Percentiles rank a stretch among this genome's conserved stretches.
Evolutionary conservation across 257 asterid species (phyloP).

Genomic region (Petunia axillaris): DNA sequence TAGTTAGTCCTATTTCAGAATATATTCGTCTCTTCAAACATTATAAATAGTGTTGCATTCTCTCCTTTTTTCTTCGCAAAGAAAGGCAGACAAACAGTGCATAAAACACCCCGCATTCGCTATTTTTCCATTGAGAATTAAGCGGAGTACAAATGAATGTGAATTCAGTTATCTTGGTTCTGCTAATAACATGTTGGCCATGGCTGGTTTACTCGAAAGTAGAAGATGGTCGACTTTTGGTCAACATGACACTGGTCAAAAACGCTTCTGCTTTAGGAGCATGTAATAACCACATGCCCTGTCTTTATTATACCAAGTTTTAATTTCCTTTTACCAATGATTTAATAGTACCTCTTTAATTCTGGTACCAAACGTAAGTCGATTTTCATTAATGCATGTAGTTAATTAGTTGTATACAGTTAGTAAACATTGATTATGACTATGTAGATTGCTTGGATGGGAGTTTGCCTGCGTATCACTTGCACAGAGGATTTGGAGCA

Average conservation of each 20-base stretch:
- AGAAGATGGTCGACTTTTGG: slow-evolving; percentile 41
- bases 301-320: not conserved
- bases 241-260: slow-evolving; percentile 64
- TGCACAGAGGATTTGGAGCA: slow-evolving; percentile 86
- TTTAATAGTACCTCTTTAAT: not conserved
- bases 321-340: not conserved
- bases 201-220: slow-evolving; percentile 36
- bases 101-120: too few relatives aligned
- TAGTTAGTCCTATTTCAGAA: not conserved
- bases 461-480: slow-evolving; percentile 89
- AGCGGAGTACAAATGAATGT: slow-evolving; percentile 30
- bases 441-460: slow-evolving; percentile 93
- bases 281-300: slow-evolving; percentile 36
- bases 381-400: not conserved
- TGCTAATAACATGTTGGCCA: slow-evolving; percentile 48
- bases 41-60: not conserved
- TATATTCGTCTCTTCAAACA: not conserved
- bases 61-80: not conserved
- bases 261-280: slow-evolving; percentile 66
- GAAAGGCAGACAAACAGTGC: too few relatives aligned
- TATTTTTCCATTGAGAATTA: not conserved
- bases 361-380: not conserved
- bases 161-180: slow-evolving; percentile 30
- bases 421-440: not conserved
- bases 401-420: not conserved